phyloP scores from a whole-genome alignment of 768 basidiomycete genomes.

The Podaxis rugospora region DNA sequence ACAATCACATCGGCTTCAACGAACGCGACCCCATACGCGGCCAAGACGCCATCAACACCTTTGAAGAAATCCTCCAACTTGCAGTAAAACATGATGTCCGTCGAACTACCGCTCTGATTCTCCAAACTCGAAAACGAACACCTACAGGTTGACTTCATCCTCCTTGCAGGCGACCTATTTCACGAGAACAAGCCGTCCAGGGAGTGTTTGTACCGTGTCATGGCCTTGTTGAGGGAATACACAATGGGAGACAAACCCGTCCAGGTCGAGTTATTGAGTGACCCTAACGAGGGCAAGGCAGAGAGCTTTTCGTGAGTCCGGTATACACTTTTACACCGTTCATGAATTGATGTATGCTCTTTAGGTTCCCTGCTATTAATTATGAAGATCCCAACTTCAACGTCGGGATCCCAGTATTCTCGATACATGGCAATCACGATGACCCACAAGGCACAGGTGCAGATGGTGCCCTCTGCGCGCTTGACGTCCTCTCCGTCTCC shows the following conservation, averaged over 20 bases:
- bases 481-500: conserved; percentile 91
- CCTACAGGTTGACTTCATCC: conserved; percentile 85
- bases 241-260: conserved; percentile 86
- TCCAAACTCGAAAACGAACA: conserved; percentile 8
- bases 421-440: conserved; percentile 99
- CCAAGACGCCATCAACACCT: conserved; percentile 93
- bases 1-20: conserved; percentile 93
- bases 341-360: neutral
- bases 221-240: conserved; percentile 86
- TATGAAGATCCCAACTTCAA: conserved; percentile 97
- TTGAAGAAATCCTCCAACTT: conserved; percentile 88
- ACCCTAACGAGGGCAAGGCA: conserved; percentile 88
- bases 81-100: conserved; percentile 85
- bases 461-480: conserved; percentile 92
- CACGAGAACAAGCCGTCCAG: conserved; percentile 96
- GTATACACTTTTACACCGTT: neutral
- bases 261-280: conserved; percentile 87
- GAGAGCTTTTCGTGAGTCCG: conserved; percentile 72
- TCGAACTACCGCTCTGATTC: conserved; percentile 3
- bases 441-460: conserved; percentile 96
- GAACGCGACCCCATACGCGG: conserved; percentile 94
- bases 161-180: conserved; percentile 94
- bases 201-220: conserved; percentile 84
- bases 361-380: conserved; percentile 92
- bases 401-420: conserved; percentile 94